Percentiles rank a stretch among this genome's conserved stretches.
Evolutionary conservation across 192 early-diverging fungal genomes (phyloP).

Genomic region (Rhizophagus clarus): DNA sequence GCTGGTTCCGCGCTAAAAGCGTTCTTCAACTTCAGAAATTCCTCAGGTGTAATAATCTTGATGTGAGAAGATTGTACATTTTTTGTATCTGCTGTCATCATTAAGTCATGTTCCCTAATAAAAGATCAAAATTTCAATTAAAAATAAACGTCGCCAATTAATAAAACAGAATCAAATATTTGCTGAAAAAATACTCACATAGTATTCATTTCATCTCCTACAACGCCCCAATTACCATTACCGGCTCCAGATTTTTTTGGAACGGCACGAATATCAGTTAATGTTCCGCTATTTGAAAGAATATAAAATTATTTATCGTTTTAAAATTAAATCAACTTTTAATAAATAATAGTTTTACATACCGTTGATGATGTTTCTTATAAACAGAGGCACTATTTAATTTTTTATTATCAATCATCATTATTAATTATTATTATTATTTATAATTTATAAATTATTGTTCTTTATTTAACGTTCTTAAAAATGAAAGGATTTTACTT

Average conservation of each 20-base stretch:
- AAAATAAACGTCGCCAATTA: background rate
- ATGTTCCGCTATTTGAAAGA: background rate
- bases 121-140: background rate
- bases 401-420: background rate
- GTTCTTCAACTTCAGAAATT: background rate
- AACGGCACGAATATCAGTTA: background rate
- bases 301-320: background rate
- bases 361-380: conserved; percentile 19
- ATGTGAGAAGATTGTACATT: background rate
- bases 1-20: background rate
- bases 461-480: no score
- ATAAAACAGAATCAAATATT: background rate
- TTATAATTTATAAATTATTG: no score
- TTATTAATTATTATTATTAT: background rate
- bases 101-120: background rate
- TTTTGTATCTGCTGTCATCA: background rate
- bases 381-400: background rate
- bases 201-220: background rate
- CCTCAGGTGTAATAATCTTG: background rate
- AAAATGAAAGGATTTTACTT: no score
- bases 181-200: background rate
- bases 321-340: background rate
- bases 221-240: conserved; percentile 13
- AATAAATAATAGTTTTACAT: background rate
- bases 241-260: conserved; percentile 17